These are phyloP conservation scores for Glycine tomentella DNA, from an alignment of 306 rosid genomes.

Conservation along the genomic window DNA sequence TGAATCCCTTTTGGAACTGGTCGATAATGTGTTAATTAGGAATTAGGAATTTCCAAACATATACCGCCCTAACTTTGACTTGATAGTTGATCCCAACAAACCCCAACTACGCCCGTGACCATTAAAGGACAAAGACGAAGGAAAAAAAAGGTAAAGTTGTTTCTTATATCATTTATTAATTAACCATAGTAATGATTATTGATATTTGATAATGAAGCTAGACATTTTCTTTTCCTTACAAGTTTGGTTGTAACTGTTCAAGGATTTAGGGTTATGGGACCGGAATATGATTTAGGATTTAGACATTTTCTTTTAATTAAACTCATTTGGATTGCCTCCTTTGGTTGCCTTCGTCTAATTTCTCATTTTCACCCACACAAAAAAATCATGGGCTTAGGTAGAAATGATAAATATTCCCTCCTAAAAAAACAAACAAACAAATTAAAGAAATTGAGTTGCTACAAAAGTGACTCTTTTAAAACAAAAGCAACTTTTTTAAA, in stretches of 20 bases:
- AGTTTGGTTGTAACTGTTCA: conserved; percentile 43
- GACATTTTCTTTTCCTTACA: conserved; percentile 43
- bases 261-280: too few species aligned
- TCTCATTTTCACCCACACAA: too few species aligned
- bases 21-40: conserved; percentile 18
- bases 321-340: conserved; percentile 3
- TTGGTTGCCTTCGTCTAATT: too few species aligned
- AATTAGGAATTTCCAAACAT: background rate
- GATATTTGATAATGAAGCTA: conserved; percentile 38
- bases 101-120: too few species aligned
- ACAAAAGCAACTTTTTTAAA: too few species aligned
- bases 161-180: too few species aligned
- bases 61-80: conserved; percentile 46
- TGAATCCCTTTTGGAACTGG: conserved; percentile 43
- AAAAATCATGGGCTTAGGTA: too few species aligned
- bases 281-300: conserved; percentile 31
- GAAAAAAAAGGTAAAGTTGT: too few species aligned
- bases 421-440: background rate
- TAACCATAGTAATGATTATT: conserved; percentile 3
- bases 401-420: too few species aligned
- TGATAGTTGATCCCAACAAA: background rate
- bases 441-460: background rate
- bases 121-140: too few species aligned
- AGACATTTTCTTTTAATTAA: background rate
- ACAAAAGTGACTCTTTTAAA: too few species aligned